phyloP scores from a whole-genome alignment of 768 basidiomycete genomes.

The Gyrodon lividus region DNA sequence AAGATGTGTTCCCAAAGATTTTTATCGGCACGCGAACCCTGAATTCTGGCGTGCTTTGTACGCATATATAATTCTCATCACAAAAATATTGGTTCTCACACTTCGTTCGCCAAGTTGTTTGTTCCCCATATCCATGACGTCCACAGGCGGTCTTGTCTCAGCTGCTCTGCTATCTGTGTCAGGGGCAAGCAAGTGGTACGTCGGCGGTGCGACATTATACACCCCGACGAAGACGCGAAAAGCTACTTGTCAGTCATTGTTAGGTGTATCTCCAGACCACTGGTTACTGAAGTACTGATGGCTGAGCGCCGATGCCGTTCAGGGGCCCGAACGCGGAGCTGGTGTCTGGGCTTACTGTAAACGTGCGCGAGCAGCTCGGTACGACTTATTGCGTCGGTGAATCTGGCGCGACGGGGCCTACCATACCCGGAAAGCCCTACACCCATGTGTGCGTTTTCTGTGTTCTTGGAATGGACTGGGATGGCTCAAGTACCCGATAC shows the following conservation, averaged over 20 bases:
- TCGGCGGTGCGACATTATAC: slow-evolving; percentile 19
- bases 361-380: slow-evolving; percentile 11
- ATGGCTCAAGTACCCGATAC: background rate
- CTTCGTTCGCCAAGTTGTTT: background rate
- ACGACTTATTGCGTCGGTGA: slow-evolving; percentile 19
- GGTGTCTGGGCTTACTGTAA: slow-evolving; percentile 15
- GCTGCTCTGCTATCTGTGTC: slow-evolving; percentile 17
- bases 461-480: background rate
- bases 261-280: background rate
- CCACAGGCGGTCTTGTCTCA: slow-evolving; percentile 21
- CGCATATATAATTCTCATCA: background rate
- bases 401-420: slow-evolving; percentile 21
- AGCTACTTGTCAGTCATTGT: slow-evolving; percentile 11
- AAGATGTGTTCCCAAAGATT: too few relatives aligned
- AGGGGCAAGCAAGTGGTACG: slow-evolving; percentile 19
- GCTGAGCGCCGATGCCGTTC: background rate
- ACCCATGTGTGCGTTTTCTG: slow-evolving; percentile 9
- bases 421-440: slow-evolving; percentile 3
- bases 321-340: slow-evolving; percentile 20
- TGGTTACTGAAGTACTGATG: background rate
- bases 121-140: slow-evolving; percentile 7
- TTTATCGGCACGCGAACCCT: too few relatives aligned
- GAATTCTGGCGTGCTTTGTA: too few relatives aligned
- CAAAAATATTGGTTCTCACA: background rate
- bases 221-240: slow-evolving; percentile 13